Evolutionary conservation across 306 rosid genomes (phyloP), one percentile per base, ranked within the genome.

Genomic region (Arachis stenosperma): DNA sequence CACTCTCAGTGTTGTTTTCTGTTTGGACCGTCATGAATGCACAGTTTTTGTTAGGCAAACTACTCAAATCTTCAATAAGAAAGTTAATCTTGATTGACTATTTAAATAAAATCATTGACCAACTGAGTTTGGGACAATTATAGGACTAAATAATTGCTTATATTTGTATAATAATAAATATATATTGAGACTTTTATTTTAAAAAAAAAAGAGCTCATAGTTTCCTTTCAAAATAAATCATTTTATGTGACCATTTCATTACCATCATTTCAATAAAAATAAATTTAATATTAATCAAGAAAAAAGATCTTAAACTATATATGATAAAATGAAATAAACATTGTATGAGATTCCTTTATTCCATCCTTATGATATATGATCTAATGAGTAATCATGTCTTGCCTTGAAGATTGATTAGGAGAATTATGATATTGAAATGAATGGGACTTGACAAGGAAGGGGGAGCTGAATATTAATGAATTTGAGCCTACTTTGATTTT

Each of bases 401-500:
- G 10, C 22, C 47, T 29, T 17, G 33, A 63, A 5, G 30, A 37
- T 61, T 0, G 7, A 55, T 50, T 22, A 10, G 33, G 65, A 61
- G 8, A 39, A 30, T 43, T 33, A 4, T 33, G 37, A 33, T 33
- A 33, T 33, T 4, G 4, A 2, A 33, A 5, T n/a, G 30, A 6
- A 64, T 55, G 65, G 44, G 82, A 82, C 86, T 9, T 44, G 36
- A 39, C 2, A 22, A 41, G 76, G 76, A 73, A 67, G 44, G 41
- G 82, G 79, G 85, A 55, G 79, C 52, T 50, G 82, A 77, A 77
- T 30, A 76, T 67, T 4, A 33, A 42, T 42, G 8, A 52, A 53
- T 52, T 3, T 37, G 42, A 2, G 48, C 39, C 43, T 37, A 10
- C 9, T 53, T 67, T 22, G 13, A 8, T 44, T 42, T 3, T 11